Evolutionary conservation across 1,284 basidiomycete species (phyloP), one percentile per base, ranked within the genome.

Genomic region (Microbotryum saponariae): DNA sequence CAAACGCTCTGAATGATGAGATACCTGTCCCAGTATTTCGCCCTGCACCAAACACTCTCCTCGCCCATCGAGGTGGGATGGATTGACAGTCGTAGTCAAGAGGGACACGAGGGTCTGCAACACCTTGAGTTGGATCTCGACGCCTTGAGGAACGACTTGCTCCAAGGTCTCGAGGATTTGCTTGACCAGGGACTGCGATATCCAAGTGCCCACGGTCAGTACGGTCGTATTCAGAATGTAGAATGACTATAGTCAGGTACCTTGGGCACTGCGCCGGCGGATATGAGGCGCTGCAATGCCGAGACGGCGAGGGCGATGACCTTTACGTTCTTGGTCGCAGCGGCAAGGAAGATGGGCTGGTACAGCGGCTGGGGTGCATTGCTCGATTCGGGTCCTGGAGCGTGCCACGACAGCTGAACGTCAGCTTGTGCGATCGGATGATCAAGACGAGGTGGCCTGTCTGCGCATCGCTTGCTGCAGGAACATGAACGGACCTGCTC

Each of bases 111-210:
- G 81, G 0, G 89, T 93, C 76, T 97, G 92, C 0, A 96, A 79
- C 47, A 94, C 88, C 61, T 89, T 87, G 51, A 96, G 82, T 74
- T 96, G 92, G 49, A 96, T 94, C 73, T 97, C 92, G 44, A 96
- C 91, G 4, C 91, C 92, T 75, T 93, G 89, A 44, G 83, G 87
- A 77, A 92, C 83, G n/a, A 89, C 89, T 67, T 88, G 85, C 59
- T 80, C 83, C 81, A 96, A 86, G 0, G 87, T 92, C 49, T 77
- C 82, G 64, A 96, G 82, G 58, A 96, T 88, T 47, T 83, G 76
- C 0, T 88, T 85, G 0, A 93, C 85, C 0, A 85, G 83, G 1
- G 83, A 83, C 75, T 86, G 82, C 12, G 2, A 3, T 1, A 42
- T 10, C 31, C 54, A 33, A 37, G 59, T 58, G 12, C 6, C 25